phyloP scores from a whole-genome alignment of 2,329 filamentous ascomycete genomes.

The Ceratocystis lukuohia region DNA sequence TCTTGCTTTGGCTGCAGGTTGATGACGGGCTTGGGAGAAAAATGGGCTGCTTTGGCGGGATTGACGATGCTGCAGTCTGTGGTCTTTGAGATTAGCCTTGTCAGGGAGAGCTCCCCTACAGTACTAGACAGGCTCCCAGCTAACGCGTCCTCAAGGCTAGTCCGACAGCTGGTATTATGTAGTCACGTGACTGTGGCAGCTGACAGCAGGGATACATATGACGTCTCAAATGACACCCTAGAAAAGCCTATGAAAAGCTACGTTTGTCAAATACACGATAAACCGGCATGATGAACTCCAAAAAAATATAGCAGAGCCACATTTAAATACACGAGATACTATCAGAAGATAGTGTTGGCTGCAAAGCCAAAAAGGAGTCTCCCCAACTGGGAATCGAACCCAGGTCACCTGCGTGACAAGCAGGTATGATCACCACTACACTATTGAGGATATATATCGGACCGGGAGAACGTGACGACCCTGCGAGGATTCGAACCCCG shows the following conservation, averaged over 20 bases:
- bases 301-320: neutral
- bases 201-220: neutral
- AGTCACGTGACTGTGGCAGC: neutral
- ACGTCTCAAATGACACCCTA: neutral
- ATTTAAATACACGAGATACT: neutral
- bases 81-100: neutral
- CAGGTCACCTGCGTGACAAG: slow-evolving; percentile 16
- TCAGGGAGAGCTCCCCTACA: neutral
- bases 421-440: slow-evolving; percentile 16
- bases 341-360: neutral
- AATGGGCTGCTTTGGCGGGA: neutral
- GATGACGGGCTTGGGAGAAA: neutral
- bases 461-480: slow-evolving; percentile 1
- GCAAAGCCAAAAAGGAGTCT: neutral
- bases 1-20: neutral
- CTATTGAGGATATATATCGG: neutral
- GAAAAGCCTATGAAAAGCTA: too few species aligned
- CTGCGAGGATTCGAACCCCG: slow-evolving; percentile 12
- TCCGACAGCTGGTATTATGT: neutral
- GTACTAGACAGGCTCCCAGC: slow-evolving; percentile 3
- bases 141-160: slow-evolving; percentile 10
- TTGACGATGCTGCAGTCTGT: neutral
- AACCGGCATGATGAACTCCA: neutral
- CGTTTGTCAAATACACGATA: neutral
- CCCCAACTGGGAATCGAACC: slow-evolving; percentile 16